phyloP scores from a whole-genome alignment of 805 yeast species.

The Spathaspora gorwiae region DNA sequence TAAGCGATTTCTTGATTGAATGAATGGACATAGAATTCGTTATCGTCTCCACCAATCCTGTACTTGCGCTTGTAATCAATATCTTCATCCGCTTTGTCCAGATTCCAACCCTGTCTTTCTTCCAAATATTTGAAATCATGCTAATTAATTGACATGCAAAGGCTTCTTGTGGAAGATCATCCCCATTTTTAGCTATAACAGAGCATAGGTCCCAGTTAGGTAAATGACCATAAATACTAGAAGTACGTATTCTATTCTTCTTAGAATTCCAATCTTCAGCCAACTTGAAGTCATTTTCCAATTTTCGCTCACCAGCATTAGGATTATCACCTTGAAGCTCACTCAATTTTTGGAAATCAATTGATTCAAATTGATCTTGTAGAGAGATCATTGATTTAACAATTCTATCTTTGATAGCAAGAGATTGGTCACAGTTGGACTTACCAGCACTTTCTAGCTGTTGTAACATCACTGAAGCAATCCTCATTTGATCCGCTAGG shows the following conservation, averaged over 20 bases:
- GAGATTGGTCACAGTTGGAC: constrained; percentile 39
- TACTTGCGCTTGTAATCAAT: constrained; percentile 79
- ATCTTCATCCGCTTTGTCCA: constrained; percentile 96
- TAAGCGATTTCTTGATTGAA: constrained; percentile 87
- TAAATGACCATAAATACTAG: constrained; percentile 78
- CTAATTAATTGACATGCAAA: constrained; percentile 93
- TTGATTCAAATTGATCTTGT: constrained; percentile 38
- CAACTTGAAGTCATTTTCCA: constrained; percentile 87
- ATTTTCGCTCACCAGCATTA: constrained; percentile 73
- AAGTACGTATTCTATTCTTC: constrained; percentile 70
- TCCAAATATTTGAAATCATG: constrained; percentile 84
- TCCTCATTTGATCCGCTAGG: constrained; percentile 67
- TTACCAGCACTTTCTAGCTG: constrained; percentile 78
- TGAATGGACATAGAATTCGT: constrained; percentile 92
- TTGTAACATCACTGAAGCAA: constrained; percentile 90
- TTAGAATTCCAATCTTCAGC: constrained; percentile 94
- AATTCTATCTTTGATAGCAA: constrained; percentile 22
- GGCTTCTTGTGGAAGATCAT: constrained; percentile 93
- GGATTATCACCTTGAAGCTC: constrained; percentile 58
- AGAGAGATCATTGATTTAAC: constrained; percentile 12
- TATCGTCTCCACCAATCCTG: constrained; percentile 94
- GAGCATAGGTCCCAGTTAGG: constrained; percentile 94
- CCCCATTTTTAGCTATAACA: constrained; percentile 94
- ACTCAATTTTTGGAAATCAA: constrained; percentile 28
- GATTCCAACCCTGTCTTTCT: constrained; percentile 56